These are phyloP conservation scores for Arthrobotrys iridis DNA, from an alignment of 2,329 filamentous ascomycete genomes.

Conservation along the genomic window DNA sequence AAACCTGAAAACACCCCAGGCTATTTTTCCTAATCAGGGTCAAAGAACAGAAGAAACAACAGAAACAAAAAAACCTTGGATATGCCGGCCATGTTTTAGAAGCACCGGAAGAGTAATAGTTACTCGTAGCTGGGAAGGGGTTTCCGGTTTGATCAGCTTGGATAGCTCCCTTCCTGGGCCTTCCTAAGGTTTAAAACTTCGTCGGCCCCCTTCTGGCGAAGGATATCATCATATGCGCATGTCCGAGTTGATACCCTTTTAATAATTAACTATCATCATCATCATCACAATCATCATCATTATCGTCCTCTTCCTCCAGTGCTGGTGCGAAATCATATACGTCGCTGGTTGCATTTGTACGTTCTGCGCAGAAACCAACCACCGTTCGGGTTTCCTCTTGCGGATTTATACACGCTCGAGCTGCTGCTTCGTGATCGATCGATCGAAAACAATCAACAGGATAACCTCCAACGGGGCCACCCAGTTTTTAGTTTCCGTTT, in stretches of 20 bases:
- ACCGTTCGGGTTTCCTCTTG: too few species aligned
- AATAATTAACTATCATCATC: too few species aligned
- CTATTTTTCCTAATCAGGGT: slow-evolving; percentile 5
- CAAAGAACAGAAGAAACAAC: neutral
- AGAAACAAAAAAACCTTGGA: slow-evolving; percentile 15
- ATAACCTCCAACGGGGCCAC: neutral
- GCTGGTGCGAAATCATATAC: too few species aligned
- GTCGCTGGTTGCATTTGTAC: too few species aligned
- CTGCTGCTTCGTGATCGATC: neutral
- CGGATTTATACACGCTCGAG: too few species aligned
- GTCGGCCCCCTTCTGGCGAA: too few species aligned
- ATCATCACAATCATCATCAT: too few species aligned
- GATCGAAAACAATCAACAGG: neutral
- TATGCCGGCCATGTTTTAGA: neutral
- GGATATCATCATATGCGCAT: too few species aligned
- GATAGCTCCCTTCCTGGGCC: neutral
- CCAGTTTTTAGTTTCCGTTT: neutral
- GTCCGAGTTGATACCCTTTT: too few species aligned
- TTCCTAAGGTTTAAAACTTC: neutral
- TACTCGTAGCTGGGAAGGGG: neutral
- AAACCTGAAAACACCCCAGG: neutral
- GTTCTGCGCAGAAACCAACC: too few species aligned
- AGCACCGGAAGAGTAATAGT: too few species aligned
- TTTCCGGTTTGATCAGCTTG: neutral
- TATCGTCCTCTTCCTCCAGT: too few species aligned